Evolutionary conservation across 2,329 filamentous ascomycete species (phyloP), one percentile per base, ranked within the genome.

Genomic region (Dothidotthia symphoricarpi): DNA sequence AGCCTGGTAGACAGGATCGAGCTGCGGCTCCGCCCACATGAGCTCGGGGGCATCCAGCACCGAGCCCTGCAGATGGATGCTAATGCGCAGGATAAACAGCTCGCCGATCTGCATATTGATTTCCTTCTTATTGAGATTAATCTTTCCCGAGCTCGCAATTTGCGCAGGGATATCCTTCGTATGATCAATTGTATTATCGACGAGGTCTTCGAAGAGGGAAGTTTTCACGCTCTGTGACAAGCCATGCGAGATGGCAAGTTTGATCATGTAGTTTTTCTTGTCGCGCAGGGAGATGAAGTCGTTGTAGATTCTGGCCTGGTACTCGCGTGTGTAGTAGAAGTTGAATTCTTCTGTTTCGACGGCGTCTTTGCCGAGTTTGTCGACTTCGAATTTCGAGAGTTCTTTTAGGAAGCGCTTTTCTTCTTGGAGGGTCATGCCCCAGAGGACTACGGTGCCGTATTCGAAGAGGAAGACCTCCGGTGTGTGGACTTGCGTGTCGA

Each of bases 31-130:
- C 22, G 91, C 87, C 93, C 93, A 98, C 77, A 98, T 97, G 28
- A 98, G 77, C 70, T 98, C 93, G 0, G 93, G 93, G 8, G 90
- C 95, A 66, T 98, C 93, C 26, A 98, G 83, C 5, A 98, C 90
- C 19, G 88, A 95, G 24, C 93, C 93, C 67, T 97, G 95, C 34
- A 98, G 78, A 69, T 98, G 94, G 60, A 98, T 97, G 67, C 93
- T 96, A 72, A 98, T 97, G 43, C 93, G 82, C 22, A 98, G 74
- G 61, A 98, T 97, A 69, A 98, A 98, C 36, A 98, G 80, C 71
- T 98, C 90, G 64, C 93, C 93, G 45, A 98, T 96, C 69, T 97
- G 90, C 90, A 97, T 97, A 74, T 97, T 97, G 75, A 98, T 96
- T 65, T 97, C 83, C 42, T 82, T 82, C 28, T 91, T 82, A 41